phyloP scores from a whole-genome alignment of 768 basidiomycete genomes.

The Lactifluus volemus region DNA sequence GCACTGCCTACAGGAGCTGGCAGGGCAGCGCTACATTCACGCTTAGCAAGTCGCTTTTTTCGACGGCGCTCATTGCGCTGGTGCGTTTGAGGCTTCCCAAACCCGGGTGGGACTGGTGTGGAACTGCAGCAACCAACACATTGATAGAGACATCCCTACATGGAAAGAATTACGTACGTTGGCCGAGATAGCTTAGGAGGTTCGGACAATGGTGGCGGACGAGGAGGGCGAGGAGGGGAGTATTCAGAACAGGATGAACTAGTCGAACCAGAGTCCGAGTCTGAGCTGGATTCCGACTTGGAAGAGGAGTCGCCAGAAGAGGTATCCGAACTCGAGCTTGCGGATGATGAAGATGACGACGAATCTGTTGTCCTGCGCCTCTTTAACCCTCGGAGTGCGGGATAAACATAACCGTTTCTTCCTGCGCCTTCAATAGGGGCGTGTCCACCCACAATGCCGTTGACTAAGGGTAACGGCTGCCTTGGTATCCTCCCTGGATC shows the following conservation, averaged over 20 bases:
- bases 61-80: constrained; percentile 50
- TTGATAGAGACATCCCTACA: background rate
- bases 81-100: constrained; percentile 49
- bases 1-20: constrained; percentile 28
- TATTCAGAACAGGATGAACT: constrained; percentile 21
- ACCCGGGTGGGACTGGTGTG: constrained; percentile 43
- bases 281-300: constrained; percentile 21
- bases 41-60: constrained; percentile 33
- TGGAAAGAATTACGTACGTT: background rate
- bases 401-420: background rate
- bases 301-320: constrained; percentile 20
- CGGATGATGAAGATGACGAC: constrained; percentile 2
- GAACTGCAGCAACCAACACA: constrained; percentile 9
- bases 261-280: constrained; percentile 20
- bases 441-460: background rate
- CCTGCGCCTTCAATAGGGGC: background rate
- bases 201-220: background rate
- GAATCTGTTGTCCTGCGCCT: background rate
- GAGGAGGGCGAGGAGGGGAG: background rate
- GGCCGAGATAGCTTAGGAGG: background rate
- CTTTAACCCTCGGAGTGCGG: background rate
- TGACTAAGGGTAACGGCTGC: background rate
- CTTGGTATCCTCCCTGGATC: constrained; percentile 4
- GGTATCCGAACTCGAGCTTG: background rate
- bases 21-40: constrained; percentile 13